Percentiles rank a stretch among this genome's conserved stretches.
Evolutionary conservation across 257 asterid species (phyloP).

Genomic region (Henckelia pumila): DNA sequence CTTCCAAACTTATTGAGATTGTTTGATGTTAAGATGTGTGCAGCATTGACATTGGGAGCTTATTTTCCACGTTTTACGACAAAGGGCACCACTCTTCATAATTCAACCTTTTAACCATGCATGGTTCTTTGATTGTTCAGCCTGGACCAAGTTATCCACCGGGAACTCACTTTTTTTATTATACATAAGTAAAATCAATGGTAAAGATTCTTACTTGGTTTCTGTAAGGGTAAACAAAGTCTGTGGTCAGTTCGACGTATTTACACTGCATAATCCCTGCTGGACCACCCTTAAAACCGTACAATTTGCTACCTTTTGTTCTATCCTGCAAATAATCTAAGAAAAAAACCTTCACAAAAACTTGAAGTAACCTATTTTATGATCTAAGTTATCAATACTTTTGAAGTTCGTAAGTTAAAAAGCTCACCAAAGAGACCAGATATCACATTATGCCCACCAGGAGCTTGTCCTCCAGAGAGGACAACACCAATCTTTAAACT

Average conservation of each 20-base stretch:
- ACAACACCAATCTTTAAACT: constrained; percentile 87
- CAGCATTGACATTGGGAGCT: too few species aligned
- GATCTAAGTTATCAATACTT: neutral
- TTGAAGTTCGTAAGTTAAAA: constrained; percentile 2
- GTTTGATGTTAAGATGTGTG: too few species aligned
- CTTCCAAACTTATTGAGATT: too few species aligned
- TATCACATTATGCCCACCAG: constrained; percentile 98
- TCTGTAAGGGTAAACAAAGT: constrained; percentile 86
- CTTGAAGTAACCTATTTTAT: constrained; percentile 4
- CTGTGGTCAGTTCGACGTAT: constrained; percentile 68
- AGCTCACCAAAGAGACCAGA: constrained; percentile 83
- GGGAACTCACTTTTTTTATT: too few species aligned
- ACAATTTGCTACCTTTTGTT: constrained; percentile 83
- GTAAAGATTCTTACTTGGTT: constrained; percentile 59
- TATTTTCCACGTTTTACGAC: too few species aligned
- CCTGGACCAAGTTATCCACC: too few species aligned
- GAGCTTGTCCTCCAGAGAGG: constrained; percentile 98
- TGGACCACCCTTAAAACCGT: constrained; percentile 98
- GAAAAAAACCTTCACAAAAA: constrained; percentile 19
- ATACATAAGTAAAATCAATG: neutral
- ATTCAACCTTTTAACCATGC: neutral
- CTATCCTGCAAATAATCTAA: constrained; percentile 90
- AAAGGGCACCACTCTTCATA: neutral
- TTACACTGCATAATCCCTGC: constrained; percentile 97
- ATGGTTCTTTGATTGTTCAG: too few species aligned